Evolutionary conservation across 1,284 basidiomycete genomes (phyloP).

Genomic region (Ustilago curta): DNA sequence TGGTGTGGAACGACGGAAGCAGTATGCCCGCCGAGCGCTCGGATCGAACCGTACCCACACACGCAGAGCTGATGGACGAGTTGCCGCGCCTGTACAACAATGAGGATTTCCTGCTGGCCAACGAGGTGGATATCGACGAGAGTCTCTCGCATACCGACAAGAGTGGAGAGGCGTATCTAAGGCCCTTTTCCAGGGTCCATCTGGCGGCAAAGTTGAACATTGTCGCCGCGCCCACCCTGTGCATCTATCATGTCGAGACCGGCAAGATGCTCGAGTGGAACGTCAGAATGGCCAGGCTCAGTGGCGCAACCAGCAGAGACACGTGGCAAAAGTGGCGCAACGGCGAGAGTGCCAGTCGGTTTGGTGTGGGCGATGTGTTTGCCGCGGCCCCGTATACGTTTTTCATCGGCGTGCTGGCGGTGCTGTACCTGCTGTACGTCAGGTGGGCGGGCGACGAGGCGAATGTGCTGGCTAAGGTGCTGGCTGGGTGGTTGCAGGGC

Average conservation of each 20-base stretch:
- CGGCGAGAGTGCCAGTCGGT: conserved; percentile 58
- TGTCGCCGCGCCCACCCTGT: conserved; percentile 67
- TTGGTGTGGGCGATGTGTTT: conserved; percentile 53
- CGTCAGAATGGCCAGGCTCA: conserved; percentile 53
- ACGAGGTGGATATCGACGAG: conserved; percentile 69
- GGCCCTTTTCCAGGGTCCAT: conserved; percentile 70
- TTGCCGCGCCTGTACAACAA: conserved; percentile 54
- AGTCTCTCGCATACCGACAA: conserved; percentile 60
- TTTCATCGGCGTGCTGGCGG: conserved; percentile 23
- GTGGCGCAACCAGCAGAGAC: conserved; percentile 20
- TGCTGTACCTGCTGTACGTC: conserved; percentile 50
- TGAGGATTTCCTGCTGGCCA: conserved; percentile 70
- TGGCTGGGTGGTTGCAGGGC: conserved; percentile 20
- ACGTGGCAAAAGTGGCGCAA: conserved; percentile 65
- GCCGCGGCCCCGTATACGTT: conserved; percentile 45
- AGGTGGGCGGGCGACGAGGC: conserved; percentile 41
- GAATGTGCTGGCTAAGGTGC: conserved; percentile 29
- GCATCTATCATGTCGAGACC: conserved; percentile 66
- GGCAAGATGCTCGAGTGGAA: conserved; percentile 66
- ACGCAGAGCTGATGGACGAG: conserved; percentile 31
- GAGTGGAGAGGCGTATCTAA: conserved; percentile 65
- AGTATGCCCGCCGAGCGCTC: conserved; percentile 51
- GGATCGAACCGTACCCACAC: conserved; percentile 29
- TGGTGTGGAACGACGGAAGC: conserved; percentile 70
- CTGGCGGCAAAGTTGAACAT: conserved; percentile 69